Percentiles rank a stretch among this genome's conserved stretches.
These are phyloP conservation scores for Malus fusca DNA, from an alignment of 306 rosid species.

Conservation along the genomic window DNA sequence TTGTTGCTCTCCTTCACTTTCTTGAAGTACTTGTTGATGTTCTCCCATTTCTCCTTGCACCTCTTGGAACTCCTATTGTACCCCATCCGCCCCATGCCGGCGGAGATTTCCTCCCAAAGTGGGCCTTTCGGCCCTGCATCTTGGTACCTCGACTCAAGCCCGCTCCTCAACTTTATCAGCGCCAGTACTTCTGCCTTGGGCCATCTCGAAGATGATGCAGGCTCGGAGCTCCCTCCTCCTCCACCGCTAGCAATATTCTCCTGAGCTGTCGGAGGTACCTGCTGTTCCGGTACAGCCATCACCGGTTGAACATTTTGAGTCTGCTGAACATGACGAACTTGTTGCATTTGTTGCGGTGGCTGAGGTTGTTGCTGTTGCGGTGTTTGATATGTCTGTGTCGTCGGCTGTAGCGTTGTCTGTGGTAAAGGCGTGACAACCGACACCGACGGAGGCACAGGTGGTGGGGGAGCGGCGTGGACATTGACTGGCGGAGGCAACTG, in stretches of 20 bases:
- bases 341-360: not conserved
- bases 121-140: slow-evolving; percentile 45
- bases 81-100: slow-evolving; percentile 25
- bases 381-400: not conserved
- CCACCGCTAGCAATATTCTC: slow-evolving; percentile 5
- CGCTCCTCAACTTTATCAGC: slow-evolving; percentile 34
- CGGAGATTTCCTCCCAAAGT: slow-evolving; percentile 41
- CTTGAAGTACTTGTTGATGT: slow-evolving; percentile 37
- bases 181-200: slow-evolving; percentile 39
- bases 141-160: slow-evolving; percentile 32
- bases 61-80: slow-evolving; percentile 29
- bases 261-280: not conserved
- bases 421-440: not conserved
- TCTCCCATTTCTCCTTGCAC: slow-evolving; percentile 35
- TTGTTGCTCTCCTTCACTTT: slow-evolving; percentile 36
- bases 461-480: not conserved
- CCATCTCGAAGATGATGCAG: slow-evolving; percentile 37
- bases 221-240: slow-evolving; percentile 15
- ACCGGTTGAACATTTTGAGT: not conserved
- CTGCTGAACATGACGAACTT: not conserved
- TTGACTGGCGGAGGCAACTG: slow-evolving; percentile 20
- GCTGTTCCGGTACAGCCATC: slow-evolving; percentile 16
- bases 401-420: not conserved
- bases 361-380: not conserved
- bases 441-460: slow-evolving; percentile 4